These are phyloP conservation scores for Phytophthora meadii DNA, from an alignment of 352 stramenopile species.

Conservation along the genomic window DNA sequence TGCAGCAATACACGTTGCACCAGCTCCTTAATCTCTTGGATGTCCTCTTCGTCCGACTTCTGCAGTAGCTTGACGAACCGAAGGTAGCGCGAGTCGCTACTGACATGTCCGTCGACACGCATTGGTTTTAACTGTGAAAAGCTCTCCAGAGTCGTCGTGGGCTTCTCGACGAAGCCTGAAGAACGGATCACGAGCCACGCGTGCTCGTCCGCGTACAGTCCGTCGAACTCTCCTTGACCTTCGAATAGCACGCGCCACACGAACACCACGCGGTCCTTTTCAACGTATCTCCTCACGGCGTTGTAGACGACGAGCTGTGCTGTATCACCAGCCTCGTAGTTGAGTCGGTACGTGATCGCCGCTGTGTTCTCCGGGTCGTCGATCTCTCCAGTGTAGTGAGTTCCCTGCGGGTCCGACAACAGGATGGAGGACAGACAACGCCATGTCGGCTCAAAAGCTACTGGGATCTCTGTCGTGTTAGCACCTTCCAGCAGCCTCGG, in stretches of 20 bases:
- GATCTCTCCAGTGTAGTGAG: conserved; percentile 8
- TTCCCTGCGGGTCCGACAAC: background rate
- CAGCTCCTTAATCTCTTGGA: background rate
- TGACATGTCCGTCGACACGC: background rate
- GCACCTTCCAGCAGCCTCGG: conserved; percentile 8
- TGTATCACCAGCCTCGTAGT: background rate
- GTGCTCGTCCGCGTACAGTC: conserved; percentile 52
- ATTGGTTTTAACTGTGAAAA: conserved; percentile 5
- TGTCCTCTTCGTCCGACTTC: conserved; percentile 7
- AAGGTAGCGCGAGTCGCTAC: background rate
- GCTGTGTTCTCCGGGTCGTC: conserved; percentile 13
- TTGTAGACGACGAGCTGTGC: conserved; percentile 5
- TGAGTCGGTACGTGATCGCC: conserved; percentile 7
- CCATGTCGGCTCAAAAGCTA: conserved; percentile 11
- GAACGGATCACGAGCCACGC: conserved; percentile 40
- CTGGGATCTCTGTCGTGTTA: conserved; percentile 3
- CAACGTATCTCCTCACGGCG: conserved; percentile 46
- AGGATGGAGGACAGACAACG: conserved; percentile 1
- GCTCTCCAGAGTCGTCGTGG: conserved; percentile 11
- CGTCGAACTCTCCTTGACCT: conserved; percentile 34
- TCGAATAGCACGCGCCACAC: conserved; percentile 53
- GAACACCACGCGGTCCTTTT: conserved; percentile 51
- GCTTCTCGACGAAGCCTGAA: no score
- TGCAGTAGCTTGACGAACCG: conserved; percentile 13
- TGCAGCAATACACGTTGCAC: background rate